Evolutionary conservation across 2,329 filamentous ascomycete species (phyloP).

Genomic region (Juglanconis sp.): DNA sequence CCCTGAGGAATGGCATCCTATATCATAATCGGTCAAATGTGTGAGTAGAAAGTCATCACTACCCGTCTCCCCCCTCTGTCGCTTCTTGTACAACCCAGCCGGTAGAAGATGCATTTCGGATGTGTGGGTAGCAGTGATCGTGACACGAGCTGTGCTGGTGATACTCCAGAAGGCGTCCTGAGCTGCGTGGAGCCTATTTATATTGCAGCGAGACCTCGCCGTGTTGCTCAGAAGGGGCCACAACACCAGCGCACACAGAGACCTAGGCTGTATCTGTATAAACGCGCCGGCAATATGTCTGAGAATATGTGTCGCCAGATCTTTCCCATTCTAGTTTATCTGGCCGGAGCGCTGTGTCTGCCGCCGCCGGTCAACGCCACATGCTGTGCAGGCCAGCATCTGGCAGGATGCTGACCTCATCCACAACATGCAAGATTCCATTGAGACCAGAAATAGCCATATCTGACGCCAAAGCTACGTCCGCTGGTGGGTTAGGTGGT

Average conservation of each 20-base stretch:
- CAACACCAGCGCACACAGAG: not conserved
- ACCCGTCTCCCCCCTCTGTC: too few species aligned
- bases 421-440: not conserved
- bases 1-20: too few species aligned
- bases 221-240: slow-evolving; percentile 6
- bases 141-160: slow-evolving; percentile 14
- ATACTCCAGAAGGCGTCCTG: slow-evolving; percentile 2
- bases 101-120: not conserved
- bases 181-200: slow-evolving; percentile 18
- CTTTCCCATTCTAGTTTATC: not conserved
- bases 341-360: not conserved
- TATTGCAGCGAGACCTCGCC: slow-evolving; percentile 13
- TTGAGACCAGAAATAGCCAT: slow-evolving; percentile 10
- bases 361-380: not conserved
- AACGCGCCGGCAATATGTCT: slow-evolving; percentile 1
- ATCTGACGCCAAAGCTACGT: not conserved
- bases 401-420: not conserved
- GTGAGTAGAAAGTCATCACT: too few species aligned
- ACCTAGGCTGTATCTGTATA: not conserved
- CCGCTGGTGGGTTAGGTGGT: not conserved
- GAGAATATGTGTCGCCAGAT: slow-evolving; percentile 4
- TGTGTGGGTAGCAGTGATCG: not conserved
- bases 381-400: not conserved
- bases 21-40: too few species aligned
- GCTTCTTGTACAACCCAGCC: too few species aligned